Base-by-base conservation (phyloP, 208 protist species). In the Crithidia expoeki region DNA sequence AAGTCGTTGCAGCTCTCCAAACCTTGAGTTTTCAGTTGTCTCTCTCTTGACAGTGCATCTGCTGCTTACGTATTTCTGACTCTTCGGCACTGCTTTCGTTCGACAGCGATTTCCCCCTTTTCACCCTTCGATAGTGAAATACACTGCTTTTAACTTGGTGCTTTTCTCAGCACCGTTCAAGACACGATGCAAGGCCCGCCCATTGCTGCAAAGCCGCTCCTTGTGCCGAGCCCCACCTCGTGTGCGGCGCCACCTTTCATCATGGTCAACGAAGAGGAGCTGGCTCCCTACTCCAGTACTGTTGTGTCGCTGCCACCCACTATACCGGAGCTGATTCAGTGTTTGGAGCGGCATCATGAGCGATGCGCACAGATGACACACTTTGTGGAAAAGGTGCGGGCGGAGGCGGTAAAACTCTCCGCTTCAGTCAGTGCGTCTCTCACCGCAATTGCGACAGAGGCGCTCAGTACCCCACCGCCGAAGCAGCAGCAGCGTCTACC, bases 281-380 rank as follows among this genome's bases (percentile, higher is more conserved):
- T 49, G 14, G 65, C 44, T 16, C 36, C 40, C 12, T 83, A 83
- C 53, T 51, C 38, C 27, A 85, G 79, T 64, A 30, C 62, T 30
- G 27, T 77, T 6, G 75, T 83, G 14, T 32, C 33, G 28, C 68
- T 87, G 0, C 84, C 82, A 1, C 42, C 67, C 0, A 89, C 83
- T 14, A 79, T 93, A 21, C 73, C 73, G 3, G 85, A 84, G 72
- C 80, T 90, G 10, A 76, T 89, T 47, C 47, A 51, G 12, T 76
- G 33, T 10, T 77, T 80, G 30, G 77, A 89, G 55, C 57, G 52
- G 50, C 34, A 72, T 30, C 77, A 72, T 23, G 58, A 70, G 58
- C 52, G 63, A 36, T 76, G 78, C 34, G 72, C 74, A 5, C 66
- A 81, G 21, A 68, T 87, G 55, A 66, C 57, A 9, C 21, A 51